Conservation (phyloP, 768 basidiomycete species). For the Tricholoma bakamatsutake region DNA sequence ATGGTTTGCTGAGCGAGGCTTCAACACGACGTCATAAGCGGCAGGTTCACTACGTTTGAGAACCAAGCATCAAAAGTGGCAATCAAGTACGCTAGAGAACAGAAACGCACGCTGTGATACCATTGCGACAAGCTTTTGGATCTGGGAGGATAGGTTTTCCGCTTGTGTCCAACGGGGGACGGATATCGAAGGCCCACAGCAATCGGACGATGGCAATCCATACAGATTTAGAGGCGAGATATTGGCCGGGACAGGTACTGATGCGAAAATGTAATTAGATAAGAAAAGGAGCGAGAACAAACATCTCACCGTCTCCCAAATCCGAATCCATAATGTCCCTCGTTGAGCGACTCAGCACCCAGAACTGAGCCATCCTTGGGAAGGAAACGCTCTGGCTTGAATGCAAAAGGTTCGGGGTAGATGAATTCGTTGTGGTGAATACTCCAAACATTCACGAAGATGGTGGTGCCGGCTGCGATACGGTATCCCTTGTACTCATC, state of each 20-base stretch:
- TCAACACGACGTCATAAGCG: background rate
- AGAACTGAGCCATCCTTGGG: background rate
- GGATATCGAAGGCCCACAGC: slow-evolving; percentile 6
- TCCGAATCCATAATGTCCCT: slow-evolving; percentile 1
- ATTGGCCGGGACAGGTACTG: background rate
- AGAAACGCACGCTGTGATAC: slow-evolving; percentile 6
- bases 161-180: background rate
- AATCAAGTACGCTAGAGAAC: background rate
- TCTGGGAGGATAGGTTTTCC: background rate
- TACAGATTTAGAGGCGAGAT: slow-evolving; percentile 3
- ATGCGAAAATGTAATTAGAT: background rate
- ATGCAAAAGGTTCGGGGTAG: slow-evolving; percentile 1
- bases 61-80: background rate
- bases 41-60: background rate
- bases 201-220: slow-evolving; percentile 5
- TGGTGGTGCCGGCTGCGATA: slow-evolving; percentile 2
- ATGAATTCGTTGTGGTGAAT: slow-evolving; percentile 1
- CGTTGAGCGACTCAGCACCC: background rate
- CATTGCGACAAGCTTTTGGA: slow-evolving; percentile 3
- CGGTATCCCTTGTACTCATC: slow-evolving; percentile 12
- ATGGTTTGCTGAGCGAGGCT: background rate
- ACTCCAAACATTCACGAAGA: slow-evolving; percentile 2
- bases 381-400: slow-evolving; percentile 1
- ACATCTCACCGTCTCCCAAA: slow-evolving; percentile 1
- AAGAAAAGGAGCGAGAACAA: background rate